These are phyloP conservation scores for Ceratobasidium sp. DNA, from an alignment of 1,284 basidiomycete genomes.

Conservation along the genomic window DNA sequence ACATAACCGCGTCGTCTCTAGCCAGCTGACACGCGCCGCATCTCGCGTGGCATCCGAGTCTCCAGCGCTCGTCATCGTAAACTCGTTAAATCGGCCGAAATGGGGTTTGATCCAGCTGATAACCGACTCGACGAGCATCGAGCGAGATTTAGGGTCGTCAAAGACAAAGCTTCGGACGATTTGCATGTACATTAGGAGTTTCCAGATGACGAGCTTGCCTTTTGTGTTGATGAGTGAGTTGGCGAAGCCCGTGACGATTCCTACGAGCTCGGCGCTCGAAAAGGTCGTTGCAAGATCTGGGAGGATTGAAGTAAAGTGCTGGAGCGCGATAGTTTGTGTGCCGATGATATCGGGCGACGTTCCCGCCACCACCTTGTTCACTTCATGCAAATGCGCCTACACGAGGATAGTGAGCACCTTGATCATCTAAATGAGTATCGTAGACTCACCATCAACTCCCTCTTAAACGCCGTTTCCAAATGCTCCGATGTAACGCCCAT, in stretches of 20 bases:
- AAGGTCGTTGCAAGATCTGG: slow-evolving; percentile 87
- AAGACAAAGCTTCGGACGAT: slow-evolving; percentile 89
- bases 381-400: slow-evolving; percentile 72
- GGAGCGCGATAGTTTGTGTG: slow-evolving; percentile 91
- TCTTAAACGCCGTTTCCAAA: slow-evolving; percentile 84
- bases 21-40: slow-evolving; percentile 81
- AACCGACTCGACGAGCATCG: slow-evolving; percentile 84
- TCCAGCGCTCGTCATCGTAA: slow-evolving; percentile 63
- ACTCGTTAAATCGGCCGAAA: slow-evolving; percentile 90
- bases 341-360: slow-evolving; percentile 88
- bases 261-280: slow-evolving; percentile 78
- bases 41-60: slow-evolving; percentile 73
- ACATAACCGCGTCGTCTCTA: slow-evolving; percentile 86
- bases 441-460: slow-evolving; percentile 63
- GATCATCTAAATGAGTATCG: not conserved
- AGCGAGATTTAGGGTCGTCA: slow-evolving; percentile 78
- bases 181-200: slow-evolving; percentile 91
- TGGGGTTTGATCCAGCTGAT: slow-evolving; percentile 94
- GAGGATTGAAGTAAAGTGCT: slow-evolving; percentile 91
- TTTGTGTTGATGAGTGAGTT: slow-evolving; percentile 80
- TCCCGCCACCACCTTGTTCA: slow-evolving; percentile 89
- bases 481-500: slow-evolving; percentile 85
- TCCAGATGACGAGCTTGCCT: slow-evolving; percentile 90
- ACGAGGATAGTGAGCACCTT: too few species aligned
- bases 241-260: slow-evolving; percentile 84